A percentile compares a stretch with the other conserved stretches of the same genome.
These are phyloP conservation scores for Coelastrella sp. DNA, from an alignment of 139 green algal species.

Conservation along the genomic window DNA sequence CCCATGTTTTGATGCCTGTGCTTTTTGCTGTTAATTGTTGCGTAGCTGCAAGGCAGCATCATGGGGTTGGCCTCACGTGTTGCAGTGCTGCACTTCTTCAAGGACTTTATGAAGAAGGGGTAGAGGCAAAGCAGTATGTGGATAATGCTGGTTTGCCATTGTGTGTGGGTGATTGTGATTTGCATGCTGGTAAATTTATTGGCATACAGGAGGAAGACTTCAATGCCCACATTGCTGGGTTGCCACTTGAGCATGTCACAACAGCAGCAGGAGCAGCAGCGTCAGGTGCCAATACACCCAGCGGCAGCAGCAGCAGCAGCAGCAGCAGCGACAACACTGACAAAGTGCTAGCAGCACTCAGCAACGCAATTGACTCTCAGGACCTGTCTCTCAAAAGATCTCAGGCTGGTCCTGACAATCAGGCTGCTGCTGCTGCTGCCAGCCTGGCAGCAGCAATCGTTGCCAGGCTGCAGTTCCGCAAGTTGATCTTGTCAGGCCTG, in stretches of 20 bases:
- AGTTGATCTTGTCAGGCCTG: constrained; percentile 32
- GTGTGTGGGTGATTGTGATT: not conserved
- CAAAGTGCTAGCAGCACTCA: constrained; percentile 39
- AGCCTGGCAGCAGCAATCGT: constrained; percentile 53
- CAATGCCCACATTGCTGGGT: constrained; percentile 62
- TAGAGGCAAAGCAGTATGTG: not conserved
- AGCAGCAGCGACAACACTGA: not conserved
- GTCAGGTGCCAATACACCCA: not conserved
- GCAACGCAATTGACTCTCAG: constrained; percentile 45
- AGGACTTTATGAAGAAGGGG: not conserved
- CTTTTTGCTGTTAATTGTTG: not conserved
- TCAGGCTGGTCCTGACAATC: not conserved
- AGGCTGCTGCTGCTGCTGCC: constrained; percentile 7
- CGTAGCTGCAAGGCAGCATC: not conserved
- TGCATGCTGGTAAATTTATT: not conserved
- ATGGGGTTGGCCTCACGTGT: not conserved
- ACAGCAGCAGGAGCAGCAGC: constrained; percentile 34
- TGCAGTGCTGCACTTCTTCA: not conserved
- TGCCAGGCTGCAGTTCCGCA: constrained; percentile 61
- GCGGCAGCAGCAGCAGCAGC: constrained; percentile 41
- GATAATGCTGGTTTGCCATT: not conserved
- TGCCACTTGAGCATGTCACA: constrained; percentile 55
- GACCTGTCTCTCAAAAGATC: constrained; percentile 14
- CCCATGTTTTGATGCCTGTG: not conserved
- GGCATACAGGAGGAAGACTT: constrained; percentile 69